Percentiles rank a stretch among this genome's conserved stretches.
These are phyloP conservation scores for Kuraishia piskuri DNA, from an alignment of 805 yeast genomes.

Conservation along the genomic window DNA sequence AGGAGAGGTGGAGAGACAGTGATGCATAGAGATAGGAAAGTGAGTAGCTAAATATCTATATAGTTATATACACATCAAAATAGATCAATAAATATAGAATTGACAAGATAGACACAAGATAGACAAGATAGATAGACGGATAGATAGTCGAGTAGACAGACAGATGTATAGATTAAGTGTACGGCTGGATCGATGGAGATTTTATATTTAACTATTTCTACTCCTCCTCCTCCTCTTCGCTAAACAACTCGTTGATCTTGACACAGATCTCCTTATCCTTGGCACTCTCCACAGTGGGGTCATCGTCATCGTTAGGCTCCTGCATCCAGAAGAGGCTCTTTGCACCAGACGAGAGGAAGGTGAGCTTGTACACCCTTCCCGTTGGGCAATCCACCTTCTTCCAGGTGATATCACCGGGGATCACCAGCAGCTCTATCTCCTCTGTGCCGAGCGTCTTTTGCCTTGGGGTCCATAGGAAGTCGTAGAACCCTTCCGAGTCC, in stretches of 20 bases:
- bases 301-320: constrained; percentile 56
- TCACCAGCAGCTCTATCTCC: constrained; percentile 57
- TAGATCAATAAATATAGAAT: too few relatives aligned
- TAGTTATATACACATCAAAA: too few relatives aligned
- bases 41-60: too few relatives aligned
- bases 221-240: constrained; percentile 25
- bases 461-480: constrained; percentile 68
- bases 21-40: too few relatives aligned
- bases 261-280: constrained; percentile 44
- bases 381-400: constrained; percentile 58
- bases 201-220: too few relatives aligned
- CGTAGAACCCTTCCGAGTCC: constrained; percentile 66
- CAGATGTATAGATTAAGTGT: too few relatives aligned
- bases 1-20: too few relatives aligned
- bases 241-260: constrained; percentile 39
- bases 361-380: constrained; percentile 56
- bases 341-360: constrained; percentile 26
- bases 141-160: too few relatives aligned
- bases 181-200: too few relatives aligned
- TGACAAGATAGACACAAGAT: too few relatives aligned
- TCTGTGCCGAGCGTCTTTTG: constrained; percentile 34
- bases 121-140: too few relatives aligned
- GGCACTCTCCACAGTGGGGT: constrained; percentile 43
- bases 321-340: constrained; percentile 68
- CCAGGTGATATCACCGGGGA: constrained; percentile 84